These are phyloP conservation scores for Solanum bulbocastanum DNA, from an alignment of 257 asterid species.

Conservation along the genomic window DNA sequence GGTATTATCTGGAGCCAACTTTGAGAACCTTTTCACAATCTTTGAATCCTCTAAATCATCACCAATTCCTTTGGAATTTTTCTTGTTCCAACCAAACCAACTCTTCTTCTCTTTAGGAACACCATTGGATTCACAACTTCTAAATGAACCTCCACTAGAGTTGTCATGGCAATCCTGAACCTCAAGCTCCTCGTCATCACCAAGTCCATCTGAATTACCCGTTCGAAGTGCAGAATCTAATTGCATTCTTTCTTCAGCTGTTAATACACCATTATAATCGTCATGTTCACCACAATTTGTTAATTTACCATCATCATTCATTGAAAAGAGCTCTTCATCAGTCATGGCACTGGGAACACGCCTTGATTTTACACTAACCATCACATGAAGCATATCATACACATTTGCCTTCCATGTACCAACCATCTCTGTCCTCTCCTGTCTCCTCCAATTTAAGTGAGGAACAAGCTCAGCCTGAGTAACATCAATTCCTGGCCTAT, in stretches of 20 bases:
- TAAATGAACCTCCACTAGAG: conserved; percentile 51
- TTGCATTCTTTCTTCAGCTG: conserved; percentile 90
- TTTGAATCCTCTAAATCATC: conserved; percentile 77
- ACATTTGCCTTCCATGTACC: conserved; percentile 95
- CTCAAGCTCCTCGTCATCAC: conserved; percentile 67
- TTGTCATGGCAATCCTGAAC: conserved; percentile 65
- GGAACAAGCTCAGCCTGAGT: conserved; percentile 95
- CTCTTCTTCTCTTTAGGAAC: conserved; percentile 72
- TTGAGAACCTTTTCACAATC: conserved; percentile 66
- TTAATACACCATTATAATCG: conserved; percentile 68
- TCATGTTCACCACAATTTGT: conserved; percentile 44
- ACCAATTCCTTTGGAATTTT: conserved; percentile 54
- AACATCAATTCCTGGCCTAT: conserved; percentile 98
- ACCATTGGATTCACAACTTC: conserved; percentile 66
- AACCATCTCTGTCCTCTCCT: conserved; percentile 86
- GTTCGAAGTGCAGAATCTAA: conserved; percentile 82
- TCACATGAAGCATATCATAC: conserved; percentile 90
- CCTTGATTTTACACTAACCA: conserved; percentile 95
- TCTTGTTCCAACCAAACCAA: conserved; percentile 91
- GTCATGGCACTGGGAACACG: conserved; percentile 99
- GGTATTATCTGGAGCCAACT: conserved; percentile 60
- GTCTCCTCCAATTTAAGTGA: conserved; percentile 93
- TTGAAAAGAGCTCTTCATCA: conserved; percentile 87
- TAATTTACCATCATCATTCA: conserved; percentile 63
- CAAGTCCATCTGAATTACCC: conserved; percentile 53